Evolutionary conservation across 2,329 filamentous ascomycete genomes (phyloP).

Genomic region (Cladosporium cucumerinum): DNA sequence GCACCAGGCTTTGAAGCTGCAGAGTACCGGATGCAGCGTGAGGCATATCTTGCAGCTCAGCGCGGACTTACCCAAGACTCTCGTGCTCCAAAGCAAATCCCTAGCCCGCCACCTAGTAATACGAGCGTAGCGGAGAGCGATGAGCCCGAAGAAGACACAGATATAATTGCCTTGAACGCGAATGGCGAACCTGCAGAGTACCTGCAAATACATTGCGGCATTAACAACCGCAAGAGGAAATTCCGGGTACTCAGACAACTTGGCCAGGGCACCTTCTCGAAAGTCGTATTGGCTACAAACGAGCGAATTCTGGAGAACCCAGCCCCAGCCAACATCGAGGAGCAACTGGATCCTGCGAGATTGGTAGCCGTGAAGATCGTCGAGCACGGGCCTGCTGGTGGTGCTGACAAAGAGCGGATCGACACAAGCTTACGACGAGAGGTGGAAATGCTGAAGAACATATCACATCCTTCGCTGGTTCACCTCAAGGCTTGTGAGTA

Average conservation of each 20-base stretch:
- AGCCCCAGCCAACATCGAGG: conserved; percentile 43
- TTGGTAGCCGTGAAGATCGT: conserved; percentile 94
- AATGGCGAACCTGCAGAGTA: conserved; percentile 39
- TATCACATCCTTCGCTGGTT: conserved; percentile 85
- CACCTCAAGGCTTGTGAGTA: conserved; percentile 90
- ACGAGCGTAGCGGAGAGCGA: conserved; percentile 56
- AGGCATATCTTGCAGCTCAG: conserved; percentile 74
- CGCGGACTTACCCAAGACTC: conserved; percentile 66
- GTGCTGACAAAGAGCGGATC: conserved; percentile 86
- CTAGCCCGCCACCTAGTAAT: conserved; percentile 79
- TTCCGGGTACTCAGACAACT: conserved; percentile 79
- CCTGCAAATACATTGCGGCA: conserved; percentile 46
- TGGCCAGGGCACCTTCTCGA: conserved; percentile 93
- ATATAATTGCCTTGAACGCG: conserved; percentile 32
- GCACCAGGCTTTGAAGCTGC: conserved; percentile 48
- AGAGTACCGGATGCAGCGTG: conserved; percentile 62
- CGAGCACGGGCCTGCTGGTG: conserved; percentile 89
- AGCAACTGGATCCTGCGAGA: conserved; percentile 63
- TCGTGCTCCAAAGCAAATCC: conserved; percentile 39
- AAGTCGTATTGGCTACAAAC: conserved; percentile 85
- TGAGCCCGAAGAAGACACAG: conserved; percentile 42
- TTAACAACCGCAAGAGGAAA: conserved; percentile 71
- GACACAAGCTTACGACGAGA: conserved; percentile 93
- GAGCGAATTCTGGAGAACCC: conserved; percentile 51
- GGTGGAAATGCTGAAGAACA: conserved; percentile 84